Percentiles rank a stretch among this genome's conserved stretches.
These are phyloP conservation scores for Candida namnaoensis DNA, from an alignment of 805 yeast genomes.

Conservation along the genomic window DNA sequence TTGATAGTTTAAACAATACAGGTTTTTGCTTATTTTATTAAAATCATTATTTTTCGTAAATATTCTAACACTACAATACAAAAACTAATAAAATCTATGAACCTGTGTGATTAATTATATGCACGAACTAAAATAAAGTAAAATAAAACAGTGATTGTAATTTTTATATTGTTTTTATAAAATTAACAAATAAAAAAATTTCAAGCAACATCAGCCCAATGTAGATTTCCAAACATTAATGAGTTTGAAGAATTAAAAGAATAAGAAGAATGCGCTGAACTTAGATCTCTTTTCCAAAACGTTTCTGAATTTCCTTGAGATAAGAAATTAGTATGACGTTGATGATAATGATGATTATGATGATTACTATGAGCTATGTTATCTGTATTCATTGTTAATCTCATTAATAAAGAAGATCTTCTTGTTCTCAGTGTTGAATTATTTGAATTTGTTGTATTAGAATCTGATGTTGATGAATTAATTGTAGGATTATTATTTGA, in stretches of 20 bases:
- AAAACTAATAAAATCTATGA: too few relatives aligned
- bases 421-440: constrained; percentile 1
- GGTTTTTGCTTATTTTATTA: too few relatives aligned
- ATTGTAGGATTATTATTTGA: background rate
- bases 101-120: too few relatives aligned
- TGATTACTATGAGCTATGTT: constrained; percentile 7
- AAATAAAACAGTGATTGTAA: too few relatives aligned
- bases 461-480: background rate
- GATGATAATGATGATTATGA: constrained; percentile 2
- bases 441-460: background rate
- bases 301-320: background rate
- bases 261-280: constrained; percentile 17
- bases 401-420: constrained; percentile 12
- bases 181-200: too few relatives aligned
- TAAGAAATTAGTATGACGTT: background rate
- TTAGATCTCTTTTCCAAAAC: constrained; percentile 16
- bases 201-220: constrained; percentile 5
- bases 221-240: constrained; percentile 16
- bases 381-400: constrained; percentile 10
- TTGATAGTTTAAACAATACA: too few relatives aligned
- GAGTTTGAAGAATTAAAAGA: constrained; percentile 10
- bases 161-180: too few relatives aligned
- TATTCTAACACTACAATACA: too few relatives aligned
- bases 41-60: too few relatives aligned
- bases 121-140: too few relatives aligned